These are phyloP conservation scores for Omphalotus guepiniiformis DNA, from an alignment of 768 basidiomycete genomes.

Conservation along the genomic window DNA sequence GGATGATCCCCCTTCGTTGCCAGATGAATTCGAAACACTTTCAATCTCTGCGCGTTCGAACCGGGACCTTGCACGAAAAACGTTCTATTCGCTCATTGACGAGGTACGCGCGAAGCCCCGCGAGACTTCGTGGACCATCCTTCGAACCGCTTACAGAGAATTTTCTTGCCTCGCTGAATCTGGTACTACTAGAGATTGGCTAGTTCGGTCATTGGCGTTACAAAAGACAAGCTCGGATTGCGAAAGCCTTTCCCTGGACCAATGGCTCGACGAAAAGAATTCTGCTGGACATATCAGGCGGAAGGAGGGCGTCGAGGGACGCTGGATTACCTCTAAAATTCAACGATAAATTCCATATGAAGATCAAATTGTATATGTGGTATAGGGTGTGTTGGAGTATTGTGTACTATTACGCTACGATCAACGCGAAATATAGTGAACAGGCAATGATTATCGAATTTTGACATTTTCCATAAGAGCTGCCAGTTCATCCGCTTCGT, in stretches of 20 bases:
- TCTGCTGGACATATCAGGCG: slow-evolving; percentile 42
- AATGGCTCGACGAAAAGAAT: slow-evolving; percentile 49
- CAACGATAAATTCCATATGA: no score
- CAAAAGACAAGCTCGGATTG: slow-evolving; percentile 27
- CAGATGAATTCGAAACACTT: slow-evolving; percentile 1
- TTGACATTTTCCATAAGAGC: slow-evolving; percentile 63
- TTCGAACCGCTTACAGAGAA: slow-evolving; percentile 65
- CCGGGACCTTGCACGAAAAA: slow-evolving; percentile 30
- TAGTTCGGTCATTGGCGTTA: slow-evolving; percentile 45
- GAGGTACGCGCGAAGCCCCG: slow-evolving; percentile 47
- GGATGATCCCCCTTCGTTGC: slow-evolving; percentile 12
- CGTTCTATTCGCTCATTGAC: slow-evolving; percentile 42
- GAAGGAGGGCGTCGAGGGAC: slow-evolving; percentile 54
- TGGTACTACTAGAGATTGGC: slow-evolving; percentile 41
- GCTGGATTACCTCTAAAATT: slow-evolving; percentile 45
- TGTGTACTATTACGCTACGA: neutral
- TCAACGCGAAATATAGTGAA: neutral
- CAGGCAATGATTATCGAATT: slow-evolving; percentile 26
- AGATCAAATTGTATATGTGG: neutral
- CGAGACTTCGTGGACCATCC: slow-evolving; percentile 51
- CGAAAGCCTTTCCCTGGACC: slow-evolving; percentile 30
- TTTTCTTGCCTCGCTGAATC: slow-evolving; percentile 37
- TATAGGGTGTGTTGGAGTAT: neutral
- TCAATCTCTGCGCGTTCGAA: slow-evolving; percentile 11
- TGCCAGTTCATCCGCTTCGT: slow-evolving; percentile 54